Evolutionary conservation across 306 rosid genomes (phyloP), one percentile per base, ranked within the genome.

Genomic region (Corylus heterophylla): DNA sequence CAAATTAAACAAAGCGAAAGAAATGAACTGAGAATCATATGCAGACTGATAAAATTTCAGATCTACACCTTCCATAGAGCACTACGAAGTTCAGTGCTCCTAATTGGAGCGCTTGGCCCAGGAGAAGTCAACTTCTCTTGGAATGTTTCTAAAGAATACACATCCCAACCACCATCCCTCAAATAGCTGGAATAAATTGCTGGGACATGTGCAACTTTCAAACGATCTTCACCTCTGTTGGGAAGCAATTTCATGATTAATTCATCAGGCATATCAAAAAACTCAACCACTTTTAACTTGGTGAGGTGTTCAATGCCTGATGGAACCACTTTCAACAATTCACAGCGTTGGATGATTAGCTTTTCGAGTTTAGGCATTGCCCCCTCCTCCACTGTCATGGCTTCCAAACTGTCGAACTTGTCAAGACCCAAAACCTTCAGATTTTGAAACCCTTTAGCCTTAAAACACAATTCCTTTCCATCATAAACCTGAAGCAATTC

Each of bases 131-230:
- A 4, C 0, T 39, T 39, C 5, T 4, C 44, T 39, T 5, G 5
- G 44, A 39, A 39, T 39, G 44, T 39, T 39, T 39, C 44, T 39
- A 54, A 1, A 54, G 11, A 16, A 54, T 54, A 16, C 42, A 89
- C 87, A 73, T 89, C 91, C 96, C 93, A 91, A 12, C 86, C 93
- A 48, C 83, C 93, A 55, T 84, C 89, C 75, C 85, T 84, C 91
- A 90, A 91, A 58, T 80, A 87, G 55, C 90, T 83, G 50, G 83
- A 85, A 77, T 84, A 80, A 50, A 91, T 89, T 70, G 87, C 88
- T 11, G 91, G 90, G 69, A 89, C 77, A 47, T 84, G 88, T 63
- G 82, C 78, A 63, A 91, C 86, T 81, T 84, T 85, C 81, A 80
- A 82, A 69, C 80, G 67, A 70, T 91, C 89, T 3, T 87, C 92